Evolutionary conservation across 1,284 basidiomycete species (phyloP).

Genomic region (Cutaneotrichosporon spelunceum): DNA sequence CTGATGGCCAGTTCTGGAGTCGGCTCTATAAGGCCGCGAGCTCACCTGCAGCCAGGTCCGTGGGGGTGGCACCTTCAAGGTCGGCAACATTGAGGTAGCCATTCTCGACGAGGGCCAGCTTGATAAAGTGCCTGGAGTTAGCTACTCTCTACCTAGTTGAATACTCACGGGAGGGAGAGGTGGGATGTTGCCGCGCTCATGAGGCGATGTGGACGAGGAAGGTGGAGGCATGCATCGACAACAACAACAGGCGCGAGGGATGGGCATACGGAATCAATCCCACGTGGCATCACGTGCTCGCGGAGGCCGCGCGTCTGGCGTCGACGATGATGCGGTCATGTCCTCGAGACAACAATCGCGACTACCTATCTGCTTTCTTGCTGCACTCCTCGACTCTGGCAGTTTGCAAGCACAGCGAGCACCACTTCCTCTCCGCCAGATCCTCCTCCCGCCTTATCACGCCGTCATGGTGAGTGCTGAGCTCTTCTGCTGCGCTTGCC

Average conservation of each 20-base stretch:
- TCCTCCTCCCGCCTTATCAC: background rate
- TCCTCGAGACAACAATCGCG: constrained; percentile 1
- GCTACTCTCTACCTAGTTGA: no score
- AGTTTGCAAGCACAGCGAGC: background rate
- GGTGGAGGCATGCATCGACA: background rate
- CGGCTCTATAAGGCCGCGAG: background rate
- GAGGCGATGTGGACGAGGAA: background rate
- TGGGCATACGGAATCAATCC: background rate
- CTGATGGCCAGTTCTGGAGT: constrained; percentile 38
- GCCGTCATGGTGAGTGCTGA: background rate
- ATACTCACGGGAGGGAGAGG: constrained; percentile 23
- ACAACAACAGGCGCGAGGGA: background rate
- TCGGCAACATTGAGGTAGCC: constrained; percentile 39
- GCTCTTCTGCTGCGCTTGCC: background rate
- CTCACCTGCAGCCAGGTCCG: constrained; percentile 42
- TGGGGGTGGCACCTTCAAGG: constrained; percentile 20
- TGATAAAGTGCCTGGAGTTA: constrained; percentile 30
- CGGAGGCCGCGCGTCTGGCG: constrained; percentile 10
- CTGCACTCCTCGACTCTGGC: background rate
- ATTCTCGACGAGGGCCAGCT: constrained; percentile 36
- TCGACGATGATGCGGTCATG: constrained; percentile 10
- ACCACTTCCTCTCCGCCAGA: background rate
- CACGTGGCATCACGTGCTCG: constrained; percentile 3
- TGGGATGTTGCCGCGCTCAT: constrained; percentile 13
- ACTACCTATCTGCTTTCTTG: background rate